Conservation (phyloP, 140 eudicot genomes). For the Anethum foeniculum region DNA sequence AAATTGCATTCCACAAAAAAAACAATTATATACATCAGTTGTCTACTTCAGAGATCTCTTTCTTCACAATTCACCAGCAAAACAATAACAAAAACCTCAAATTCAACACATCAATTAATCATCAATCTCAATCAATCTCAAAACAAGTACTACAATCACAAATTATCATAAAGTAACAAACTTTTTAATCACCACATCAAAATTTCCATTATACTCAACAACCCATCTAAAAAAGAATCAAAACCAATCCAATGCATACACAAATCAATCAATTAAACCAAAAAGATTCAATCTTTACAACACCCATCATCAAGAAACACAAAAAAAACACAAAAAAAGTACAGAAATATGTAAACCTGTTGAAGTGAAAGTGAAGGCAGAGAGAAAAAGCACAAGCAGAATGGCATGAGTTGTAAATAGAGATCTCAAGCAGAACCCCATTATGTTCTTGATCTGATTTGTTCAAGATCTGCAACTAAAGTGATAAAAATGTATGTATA, state of each 20-base stretch:
- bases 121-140: background rate
- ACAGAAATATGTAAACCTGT: slow-evolving; percentile 26
- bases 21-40: background rate
- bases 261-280: background rate
- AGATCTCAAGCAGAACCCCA: slow-evolving; percentile 28
- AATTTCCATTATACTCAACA: background rate
- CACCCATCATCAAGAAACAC: background rate
- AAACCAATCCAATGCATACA: background rate
- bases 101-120: background rate
- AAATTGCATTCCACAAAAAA: background rate
- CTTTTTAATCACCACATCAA: background rate
- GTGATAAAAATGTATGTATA: background rate
- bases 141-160: background rate
- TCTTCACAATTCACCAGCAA: background rate
- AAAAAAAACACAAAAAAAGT: background rate
- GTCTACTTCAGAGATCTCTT: background rate
- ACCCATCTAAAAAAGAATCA: background rate
- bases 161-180: background rate
- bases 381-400: slow-evolving; percentile 19
- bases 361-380: slow-evolving; percentile 26
- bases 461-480: slow-evolving; percentile 22
- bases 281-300: background rate
- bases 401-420: slow-evolving; percentile 16
- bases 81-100: background rate
- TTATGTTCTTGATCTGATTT: slow-evolving; percentile 7